Conservation (phyloP, 225 moss, liverwort and hornwort species). For the Polytrichum formosum region DNA sequence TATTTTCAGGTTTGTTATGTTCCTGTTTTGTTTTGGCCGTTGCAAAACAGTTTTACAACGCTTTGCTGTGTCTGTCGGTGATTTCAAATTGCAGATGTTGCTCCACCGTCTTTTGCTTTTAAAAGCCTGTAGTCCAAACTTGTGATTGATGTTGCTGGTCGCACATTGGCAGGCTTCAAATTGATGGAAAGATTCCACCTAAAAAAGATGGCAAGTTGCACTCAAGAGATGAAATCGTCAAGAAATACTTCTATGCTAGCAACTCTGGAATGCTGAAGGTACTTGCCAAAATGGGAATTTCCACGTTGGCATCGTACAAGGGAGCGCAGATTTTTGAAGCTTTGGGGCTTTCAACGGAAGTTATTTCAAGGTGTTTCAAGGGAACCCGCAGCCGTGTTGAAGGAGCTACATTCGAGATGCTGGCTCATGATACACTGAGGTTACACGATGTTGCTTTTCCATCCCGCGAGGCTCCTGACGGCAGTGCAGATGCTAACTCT, state of each 20-base stretch:
- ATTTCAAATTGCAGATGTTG: no score
- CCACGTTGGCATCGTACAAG: slow-evolving; percentile 75
- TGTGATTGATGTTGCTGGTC: no score
- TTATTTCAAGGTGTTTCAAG: slow-evolving; percentile 70
- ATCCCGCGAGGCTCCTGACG: slow-evolving; percentile 32
- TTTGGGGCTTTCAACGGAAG: slow-evolving; percentile 68
- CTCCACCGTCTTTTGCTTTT: no score
- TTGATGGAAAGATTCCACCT: slow-evolving; percentile 68
- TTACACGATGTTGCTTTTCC: slow-evolving; percentile 65
- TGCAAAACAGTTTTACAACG: no score
- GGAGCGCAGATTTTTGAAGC: slow-evolving; percentile 86
- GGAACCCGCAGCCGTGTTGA: slow-evolving; percentile 72
- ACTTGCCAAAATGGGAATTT: slow-evolving; percentile 85
- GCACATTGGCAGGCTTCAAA: slow-evolving; percentile 36
- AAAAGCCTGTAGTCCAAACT: no score
- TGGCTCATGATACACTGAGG: slow-evolving; percentile 49
- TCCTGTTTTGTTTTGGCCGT: not conserved
- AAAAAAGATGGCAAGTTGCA: slow-evolving; percentile 42
- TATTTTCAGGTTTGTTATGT: slow-evolving; percentile 31
- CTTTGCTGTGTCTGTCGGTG: no score
- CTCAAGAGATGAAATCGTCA: slow-evolving; percentile 49
- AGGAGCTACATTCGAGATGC: slow-evolving; percentile 73
- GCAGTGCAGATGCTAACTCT: slow-evolving; percentile 73
- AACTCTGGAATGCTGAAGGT: slow-evolving; percentile 82
- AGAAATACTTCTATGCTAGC: slow-evolving; percentile 70